Conservation (phyloP, 176 grass and related monocot genomes). For the Musa itinerans region DNA sequence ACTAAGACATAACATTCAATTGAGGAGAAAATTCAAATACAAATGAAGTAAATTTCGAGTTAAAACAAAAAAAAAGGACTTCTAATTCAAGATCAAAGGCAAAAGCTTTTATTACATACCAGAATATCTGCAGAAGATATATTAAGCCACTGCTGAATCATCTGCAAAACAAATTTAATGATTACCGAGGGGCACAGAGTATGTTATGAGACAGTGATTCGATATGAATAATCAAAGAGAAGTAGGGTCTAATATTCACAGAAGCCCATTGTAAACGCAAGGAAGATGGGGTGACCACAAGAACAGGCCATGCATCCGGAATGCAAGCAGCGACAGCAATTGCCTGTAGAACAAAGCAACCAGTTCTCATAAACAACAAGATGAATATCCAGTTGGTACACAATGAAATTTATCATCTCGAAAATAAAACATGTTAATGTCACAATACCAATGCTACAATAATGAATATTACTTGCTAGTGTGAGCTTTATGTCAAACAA, state of each 20-base stretch:
- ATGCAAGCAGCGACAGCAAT: conserved; percentile 83
- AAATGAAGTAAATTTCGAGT: background rate
- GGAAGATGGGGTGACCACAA: conserved; percentile 82
- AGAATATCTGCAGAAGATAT: conserved; percentile 71
- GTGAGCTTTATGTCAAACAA: background rate
- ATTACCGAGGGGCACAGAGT: conserved; percentile 7
- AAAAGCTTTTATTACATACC: conserved; percentile 28
- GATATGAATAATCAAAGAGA: background rate
- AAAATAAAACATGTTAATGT: background rate
- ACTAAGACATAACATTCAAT: background rate
- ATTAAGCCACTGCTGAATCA: conserved; percentile 86
- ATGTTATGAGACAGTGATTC: background rate
- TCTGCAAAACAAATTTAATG: conserved; percentile 36
- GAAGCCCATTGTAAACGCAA: conserved; percentile 95
- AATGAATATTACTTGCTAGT: background rate
- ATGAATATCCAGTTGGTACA: background rate
- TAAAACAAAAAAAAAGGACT: background rate
- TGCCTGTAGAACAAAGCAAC: conserved; percentile 47
- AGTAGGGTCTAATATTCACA: conserved; percentile 35
- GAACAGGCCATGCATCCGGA: conserved; percentile 63
- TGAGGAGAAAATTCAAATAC: background rate
- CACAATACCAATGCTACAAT: background rate
- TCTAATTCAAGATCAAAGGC: background rate
- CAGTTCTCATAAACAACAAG: conserved; percentile 14
- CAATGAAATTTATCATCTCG: background rate